Evolutionary conservation across 2,329 filamentous ascomycete species (phyloP), one percentile per base, ranked within the genome.

Genomic region (Nigrograna mackinnonii): DNA sequence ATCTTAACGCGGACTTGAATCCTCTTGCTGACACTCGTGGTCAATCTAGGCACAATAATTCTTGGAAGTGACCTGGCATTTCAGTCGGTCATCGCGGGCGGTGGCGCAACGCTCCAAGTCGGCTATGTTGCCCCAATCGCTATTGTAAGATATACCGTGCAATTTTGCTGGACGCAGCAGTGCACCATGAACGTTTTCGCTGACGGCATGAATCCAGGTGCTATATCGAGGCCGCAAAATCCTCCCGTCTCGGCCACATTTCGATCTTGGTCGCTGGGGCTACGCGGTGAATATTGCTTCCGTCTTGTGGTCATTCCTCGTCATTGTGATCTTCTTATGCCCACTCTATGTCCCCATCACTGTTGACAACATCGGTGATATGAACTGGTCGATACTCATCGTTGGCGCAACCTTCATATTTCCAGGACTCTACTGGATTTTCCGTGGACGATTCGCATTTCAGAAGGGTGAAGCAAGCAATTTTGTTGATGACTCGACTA

Each of bases 51-150:
- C 22, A 59, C 84, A 54, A 82, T 88, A 62, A 86, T 87, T 72
- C 85, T 88, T 50, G 85, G 85, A 35, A 86, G 83, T 2, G 69
- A 76, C 0, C 79, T 82, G 9, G 85, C 84, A n/a, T 88, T 87
- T 73, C 86, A 84, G 60, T 84, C 85, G 42, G 87, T 88, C 66
- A 84, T 81, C 0, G 83, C 83, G 45, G 82, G 86, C 14, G 84
- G 83, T n/a, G 24, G 24, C 9, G 24, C 24, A 9, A n/a, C 24
- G 9, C 9, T 28, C 9, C 24, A 28, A 28, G n/a, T 28, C 24
- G n/a, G 24, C n/a, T 28, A 28, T 28, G 9, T 28, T 9, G 24
- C n/a, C 9, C 24, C 24, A n/a, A 28, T 28, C 24, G n/a, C n/a
- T 9, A 28, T 28, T 9, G 24, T 28, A 28, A 9, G 24, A 9